phyloP scores from a whole-genome alignment of 805 yeast genomes.

The Blastobotrys parvus region DNA sequence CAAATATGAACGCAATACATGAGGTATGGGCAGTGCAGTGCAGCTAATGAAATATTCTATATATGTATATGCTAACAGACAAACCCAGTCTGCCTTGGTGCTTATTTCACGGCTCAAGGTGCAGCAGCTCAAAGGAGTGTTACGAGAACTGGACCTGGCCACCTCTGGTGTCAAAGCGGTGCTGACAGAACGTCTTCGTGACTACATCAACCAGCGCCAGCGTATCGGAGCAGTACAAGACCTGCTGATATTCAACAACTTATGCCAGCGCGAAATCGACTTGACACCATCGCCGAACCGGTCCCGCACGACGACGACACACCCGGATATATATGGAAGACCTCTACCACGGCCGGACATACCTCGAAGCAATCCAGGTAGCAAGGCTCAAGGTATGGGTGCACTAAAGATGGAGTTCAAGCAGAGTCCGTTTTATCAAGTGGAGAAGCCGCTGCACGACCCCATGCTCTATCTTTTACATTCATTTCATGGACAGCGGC shows the following conservation, averaged over 20 bases:
- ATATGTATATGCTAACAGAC: background rate
- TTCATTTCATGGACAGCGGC: slow-evolving; percentile 1
- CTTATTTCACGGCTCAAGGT: slow-evolving; percentile 20
- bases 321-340: background rate
- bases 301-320: background rate
- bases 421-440: slow-evolving; percentile 22
- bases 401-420: slow-evolving; percentile 12
- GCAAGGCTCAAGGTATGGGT: background rate
- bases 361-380: background rate
- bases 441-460: slow-evolving; percentile 10
- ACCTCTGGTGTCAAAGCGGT: slow-evolving; percentile 54
- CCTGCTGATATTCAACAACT: background rate
- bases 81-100: background rate
- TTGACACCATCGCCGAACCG: background rate
- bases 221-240: background rate
- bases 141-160: slow-evolving; percentile 35
- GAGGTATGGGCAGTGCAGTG: no score
- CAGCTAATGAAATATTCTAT: background rate
- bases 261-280: slow-evolving; percentile 1
- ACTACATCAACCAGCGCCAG: slow-evolving; percentile 18
- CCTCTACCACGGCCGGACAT: background rate
- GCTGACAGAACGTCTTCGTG: slow-evolving; percentile 45
- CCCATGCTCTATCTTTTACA: slow-evolving; percentile 14
- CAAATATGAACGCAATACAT: background rate
- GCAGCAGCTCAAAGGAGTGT: slow-evolving; percentile 23